These are phyloP conservation scores for Psilocybe subaeruginosa DNA, from an alignment of 768 basidiomycete species.

Conservation along the genomic window DNA sequence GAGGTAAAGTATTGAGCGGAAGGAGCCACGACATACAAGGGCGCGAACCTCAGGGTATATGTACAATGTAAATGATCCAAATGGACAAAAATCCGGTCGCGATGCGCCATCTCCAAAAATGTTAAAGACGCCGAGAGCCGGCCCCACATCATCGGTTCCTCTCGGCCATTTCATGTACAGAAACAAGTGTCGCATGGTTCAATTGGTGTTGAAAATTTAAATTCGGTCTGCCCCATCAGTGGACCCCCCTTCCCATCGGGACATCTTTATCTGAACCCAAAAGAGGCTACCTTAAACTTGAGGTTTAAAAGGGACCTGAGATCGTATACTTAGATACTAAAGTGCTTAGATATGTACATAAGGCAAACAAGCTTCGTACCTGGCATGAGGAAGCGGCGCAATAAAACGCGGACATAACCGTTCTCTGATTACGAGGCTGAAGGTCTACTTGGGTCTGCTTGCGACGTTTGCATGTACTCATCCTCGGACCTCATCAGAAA, in stretches of 20 bases:
- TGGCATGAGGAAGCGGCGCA: conserved; percentile 3
- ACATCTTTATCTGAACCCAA: conserved; percentile 7
- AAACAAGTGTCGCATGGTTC: conserved; percentile 5
- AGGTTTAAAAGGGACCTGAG: neutral
- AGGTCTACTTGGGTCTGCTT: neutral
- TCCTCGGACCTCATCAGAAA: neutral
- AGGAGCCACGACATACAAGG: neutral
- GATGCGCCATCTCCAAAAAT: conserved; percentile 7
- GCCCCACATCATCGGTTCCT: conserved; percentile 9
- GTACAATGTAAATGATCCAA: conserved; percentile 10
- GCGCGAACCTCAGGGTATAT: neutral
- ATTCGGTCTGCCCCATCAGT: conserved; percentile 9
- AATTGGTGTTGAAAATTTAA: conserved; percentile 9
- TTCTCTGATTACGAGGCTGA: too few species aligned
- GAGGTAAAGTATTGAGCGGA: neutral
- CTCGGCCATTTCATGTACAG: conserved; percentile 4
- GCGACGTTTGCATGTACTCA: neutral
- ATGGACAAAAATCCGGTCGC: conserved; percentile 16
- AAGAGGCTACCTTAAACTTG: neutral
- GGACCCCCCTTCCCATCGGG: conserved; percentile 13
- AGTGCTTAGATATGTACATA: neutral
- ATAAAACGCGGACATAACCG: conserved; percentile 4
- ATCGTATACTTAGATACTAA: neutral
- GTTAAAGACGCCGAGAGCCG: conserved; percentile 5
- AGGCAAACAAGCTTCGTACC: conserved; percentile 5